Conservation (phyloP, 345 rosid genomes). For the Anacardium occidentale region DNA sequence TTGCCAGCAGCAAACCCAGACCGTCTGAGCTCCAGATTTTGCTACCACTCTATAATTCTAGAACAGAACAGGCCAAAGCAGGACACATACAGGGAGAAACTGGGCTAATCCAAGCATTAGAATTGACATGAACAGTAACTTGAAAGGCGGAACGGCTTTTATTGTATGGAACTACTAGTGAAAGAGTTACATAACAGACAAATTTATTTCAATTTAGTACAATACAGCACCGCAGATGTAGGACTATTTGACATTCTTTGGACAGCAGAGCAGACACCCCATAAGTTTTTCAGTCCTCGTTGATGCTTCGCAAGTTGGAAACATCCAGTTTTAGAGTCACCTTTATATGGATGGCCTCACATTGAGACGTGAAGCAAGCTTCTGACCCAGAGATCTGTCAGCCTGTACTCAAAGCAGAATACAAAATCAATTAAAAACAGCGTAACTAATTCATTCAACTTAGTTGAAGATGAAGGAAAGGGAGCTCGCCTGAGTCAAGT, state of each 20-base stretch:
- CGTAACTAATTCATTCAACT: neutral
- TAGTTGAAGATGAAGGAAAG: neutral
- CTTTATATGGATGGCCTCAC: slow-evolving; percentile 66
- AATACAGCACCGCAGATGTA: slow-evolving; percentile 11
- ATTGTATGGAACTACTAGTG: neutral
- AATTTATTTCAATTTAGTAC: slow-evolving; percentile 10
- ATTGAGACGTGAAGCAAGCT: slow-evolving; percentile 73
- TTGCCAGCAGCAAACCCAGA: neutral
- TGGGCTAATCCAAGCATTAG: slow-evolving; percentile 6
- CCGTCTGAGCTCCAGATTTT: neutral
- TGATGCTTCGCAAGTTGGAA: slow-evolving; percentile 7
- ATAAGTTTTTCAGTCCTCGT: slow-evolving; percentile 3
- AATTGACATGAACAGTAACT: neutral
- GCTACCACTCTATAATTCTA: neutral
- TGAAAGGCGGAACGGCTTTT: neutral
- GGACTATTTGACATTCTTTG: slow-evolving; percentile 10
- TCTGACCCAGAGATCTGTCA: slow-evolving; percentile 80
- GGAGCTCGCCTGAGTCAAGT: slow-evolving; percentile 69
- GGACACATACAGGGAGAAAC: neutral
- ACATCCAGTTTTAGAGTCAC: slow-evolving; percentile 2
- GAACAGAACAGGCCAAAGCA: neutral
- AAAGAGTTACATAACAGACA: slow-evolving; percentile 7
- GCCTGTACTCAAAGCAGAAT: slow-evolving; percentile 38
- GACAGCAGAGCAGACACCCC: neutral
- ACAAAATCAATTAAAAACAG: neutral